phyloP scores from a whole-genome alignment of 192 early-diverging fungal genomes.

The Powellomyces hirtus region DNA sequence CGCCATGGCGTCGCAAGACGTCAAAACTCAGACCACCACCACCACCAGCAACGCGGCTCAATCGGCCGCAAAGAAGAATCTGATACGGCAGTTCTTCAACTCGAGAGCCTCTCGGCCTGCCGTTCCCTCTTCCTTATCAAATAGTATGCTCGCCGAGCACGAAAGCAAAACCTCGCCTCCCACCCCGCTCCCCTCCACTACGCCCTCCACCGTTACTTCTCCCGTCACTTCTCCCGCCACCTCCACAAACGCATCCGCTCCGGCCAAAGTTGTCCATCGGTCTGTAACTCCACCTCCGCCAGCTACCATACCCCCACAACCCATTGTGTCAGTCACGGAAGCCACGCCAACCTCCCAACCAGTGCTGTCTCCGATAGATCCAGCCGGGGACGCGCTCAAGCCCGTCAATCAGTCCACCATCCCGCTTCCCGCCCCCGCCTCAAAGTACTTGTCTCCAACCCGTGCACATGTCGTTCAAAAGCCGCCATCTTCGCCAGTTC shows the following conservation, averaged over 20 bases:
- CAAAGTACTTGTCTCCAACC: neutral
- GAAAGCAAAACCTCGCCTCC: neutral
- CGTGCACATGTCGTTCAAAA: neutral
- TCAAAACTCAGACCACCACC: too few relatives aligned
- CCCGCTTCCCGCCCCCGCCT: neutral
- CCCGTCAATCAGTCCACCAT: neutral
- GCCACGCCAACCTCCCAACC: neutral
- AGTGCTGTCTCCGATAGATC: neutral
- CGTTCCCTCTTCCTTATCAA: neutral
- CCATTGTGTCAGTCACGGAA: neutral
- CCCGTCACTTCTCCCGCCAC: neutral
- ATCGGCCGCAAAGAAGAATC: constrained; percentile 8
- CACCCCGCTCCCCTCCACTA: neutral
- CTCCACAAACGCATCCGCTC: neutral
- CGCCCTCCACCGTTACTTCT: neutral
- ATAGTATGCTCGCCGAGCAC: neutral
- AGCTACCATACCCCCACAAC: neutral
- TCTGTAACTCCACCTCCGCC: neutral
- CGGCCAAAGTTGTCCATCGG: neutral
- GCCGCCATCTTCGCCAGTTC: constrained; percentile 2
- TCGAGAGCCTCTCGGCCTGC: neutral
- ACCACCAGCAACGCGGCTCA: neutral
- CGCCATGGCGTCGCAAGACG: too few relatives aligned
- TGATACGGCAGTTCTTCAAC: constrained; percentile 26
- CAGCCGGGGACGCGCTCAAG: neutral